Evolutionary conservation across 495 filamentous ascomycete genomes (phyloP), one percentile per base, ranked within the genome.

Genomic region (Tuber brumale): DNA sequence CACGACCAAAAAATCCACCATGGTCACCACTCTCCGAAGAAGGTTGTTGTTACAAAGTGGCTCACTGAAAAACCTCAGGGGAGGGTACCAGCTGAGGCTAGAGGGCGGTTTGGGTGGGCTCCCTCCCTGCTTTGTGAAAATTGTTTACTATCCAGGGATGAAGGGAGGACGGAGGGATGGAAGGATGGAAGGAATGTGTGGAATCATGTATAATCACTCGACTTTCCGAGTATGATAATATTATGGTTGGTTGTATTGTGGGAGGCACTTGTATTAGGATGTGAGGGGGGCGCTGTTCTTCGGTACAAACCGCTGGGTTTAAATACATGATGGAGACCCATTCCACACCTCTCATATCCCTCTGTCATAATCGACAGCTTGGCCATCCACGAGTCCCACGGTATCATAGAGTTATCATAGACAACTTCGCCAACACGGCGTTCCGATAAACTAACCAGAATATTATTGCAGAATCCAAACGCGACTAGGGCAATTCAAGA

Each of bases 271-370:
- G 37, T 39, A 4, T 39, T 39, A 39, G 5, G 37, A n/a, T n/a
- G 37, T 39, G 37, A 4, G 2, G 37, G 5, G 37, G 1, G 37
- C 37, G 37, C 5, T 39, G 37, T 39, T 39, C 1, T 39, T 39
- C 37, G 5, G 37, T 3, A 39, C 37, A 39, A 39, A 1, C 37
- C 2, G 5, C 37, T 4, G 37, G 37, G 37, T 4, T 39, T 39
- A 39, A 39, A 39, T 39, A 39, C 37, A 39, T 39, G 37, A 97
- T 83, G 37, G 37, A 39, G 37, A 39, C 41, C 9, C 41, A 42
- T 6, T 42, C 41, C 9, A 42, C 1, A 8, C 6, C 41, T 8
- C 9, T 8, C 8, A 42, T 8, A 8, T 8, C 6, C 7, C 6
- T 42, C 0, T 10, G 9, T 8, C 7, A 6, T 8, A 7, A 42